A percentile compares a stretch with the other conserved stretches of the same genome.
Conservation (phyloP, 495 filamentous ascomycete species). For the Staphylotrichum tortipilum region DNA sequence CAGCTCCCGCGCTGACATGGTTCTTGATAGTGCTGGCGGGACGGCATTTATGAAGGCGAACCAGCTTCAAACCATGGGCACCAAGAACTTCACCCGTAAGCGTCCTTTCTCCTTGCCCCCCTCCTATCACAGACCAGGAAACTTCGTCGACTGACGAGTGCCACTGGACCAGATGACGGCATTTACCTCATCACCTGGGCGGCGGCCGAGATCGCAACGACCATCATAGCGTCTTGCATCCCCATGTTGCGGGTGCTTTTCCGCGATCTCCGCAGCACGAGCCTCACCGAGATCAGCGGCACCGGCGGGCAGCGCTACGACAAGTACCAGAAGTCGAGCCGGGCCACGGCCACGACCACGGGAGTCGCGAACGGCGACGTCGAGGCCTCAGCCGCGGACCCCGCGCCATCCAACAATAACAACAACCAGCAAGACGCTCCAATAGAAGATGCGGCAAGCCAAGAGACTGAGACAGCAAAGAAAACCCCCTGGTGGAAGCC, state of each 20-base stretch:
- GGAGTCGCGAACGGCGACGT: neutral
- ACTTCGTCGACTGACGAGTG: neutral
- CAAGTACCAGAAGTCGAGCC: neutral
- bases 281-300: neutral
- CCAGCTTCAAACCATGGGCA: constrained; percentile 8
- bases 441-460: too few relatives aligned
- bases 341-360: neutral
- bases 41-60: constrained; percentile 20
- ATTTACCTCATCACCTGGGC: constrained; percentile 20
- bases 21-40: constrained; percentile 20
- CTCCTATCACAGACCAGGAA: too few relatives aligned
- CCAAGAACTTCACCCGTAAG: constrained; percentile 21
- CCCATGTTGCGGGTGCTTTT: constrained; percentile 26
- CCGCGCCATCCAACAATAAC: neutral
- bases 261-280: constrained; percentile 13
- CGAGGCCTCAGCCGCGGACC: too few relatives aligned
- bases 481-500: too few relatives aligned
- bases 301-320: neutral
- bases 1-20: too few relatives aligned
- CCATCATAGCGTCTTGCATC: constrained; percentile 29
- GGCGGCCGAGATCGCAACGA: constrained; percentile 20
- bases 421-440: neutral
- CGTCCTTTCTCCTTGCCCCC: too few relatives aligned
- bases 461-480: too few relatives aligned
- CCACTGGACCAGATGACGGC: constrained; percentile 17